These are phyloP conservation scores for Decorospora gaudefroyi DNA, from an alignment of 2,329 filamentous ascomycete species.

Conservation along the genomic window DNA sequence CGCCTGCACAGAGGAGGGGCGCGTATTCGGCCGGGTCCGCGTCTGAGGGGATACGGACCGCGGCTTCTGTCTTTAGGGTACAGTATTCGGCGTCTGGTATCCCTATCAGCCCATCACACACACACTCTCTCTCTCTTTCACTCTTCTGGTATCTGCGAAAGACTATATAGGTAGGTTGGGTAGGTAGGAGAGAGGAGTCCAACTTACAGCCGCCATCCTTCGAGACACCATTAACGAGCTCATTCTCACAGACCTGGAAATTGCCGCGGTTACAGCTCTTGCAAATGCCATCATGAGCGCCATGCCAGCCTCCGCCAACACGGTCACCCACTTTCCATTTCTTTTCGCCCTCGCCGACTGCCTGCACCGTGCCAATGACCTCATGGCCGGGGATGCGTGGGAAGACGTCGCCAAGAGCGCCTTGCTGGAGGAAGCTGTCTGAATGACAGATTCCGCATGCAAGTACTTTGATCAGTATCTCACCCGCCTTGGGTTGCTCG, in stretches of 20 bases:
- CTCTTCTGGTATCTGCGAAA: no score
- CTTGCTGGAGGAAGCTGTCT: conserved; percentile 53
- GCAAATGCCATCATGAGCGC: conserved; percentile 67
- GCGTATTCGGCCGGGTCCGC: conserved; percentile 54
- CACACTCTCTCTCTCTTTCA: no score
- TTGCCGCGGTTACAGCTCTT: conserved; percentile 64
- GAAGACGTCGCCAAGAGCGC: conserved; percentile 34
- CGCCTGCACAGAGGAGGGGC: conserved; percentile 55
- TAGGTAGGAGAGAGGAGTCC: no score
- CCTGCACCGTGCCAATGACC: conserved; percentile 68
- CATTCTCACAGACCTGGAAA: conserved; percentile 71
- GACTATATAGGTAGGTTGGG: no score
- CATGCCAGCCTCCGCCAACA: conserved; percentile 71
- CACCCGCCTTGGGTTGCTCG: conserved; percentile 58
- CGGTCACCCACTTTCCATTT: conserved; percentile 66
- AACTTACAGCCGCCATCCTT: conserved; percentile 66
- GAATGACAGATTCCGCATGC: conserved; percentile 74
- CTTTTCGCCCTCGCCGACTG: conserved; percentile 61
- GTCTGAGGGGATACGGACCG: conserved; percentile 56
- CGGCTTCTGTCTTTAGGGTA: conserved; percentile 63
- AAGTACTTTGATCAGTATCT: conserved; percentile 71
- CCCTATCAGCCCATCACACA: conserved; percentile 2
- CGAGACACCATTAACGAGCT: conserved; percentile 66
- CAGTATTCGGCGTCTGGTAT: conserved; percentile 62
- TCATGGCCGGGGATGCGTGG: conserved; percentile 73